Evolutionary conservation across 2,329 filamentous ascomycete species (phyloP), one percentile per base, ranked within the genome.

Genomic region (Scleromitrula shiraiana): DNA sequence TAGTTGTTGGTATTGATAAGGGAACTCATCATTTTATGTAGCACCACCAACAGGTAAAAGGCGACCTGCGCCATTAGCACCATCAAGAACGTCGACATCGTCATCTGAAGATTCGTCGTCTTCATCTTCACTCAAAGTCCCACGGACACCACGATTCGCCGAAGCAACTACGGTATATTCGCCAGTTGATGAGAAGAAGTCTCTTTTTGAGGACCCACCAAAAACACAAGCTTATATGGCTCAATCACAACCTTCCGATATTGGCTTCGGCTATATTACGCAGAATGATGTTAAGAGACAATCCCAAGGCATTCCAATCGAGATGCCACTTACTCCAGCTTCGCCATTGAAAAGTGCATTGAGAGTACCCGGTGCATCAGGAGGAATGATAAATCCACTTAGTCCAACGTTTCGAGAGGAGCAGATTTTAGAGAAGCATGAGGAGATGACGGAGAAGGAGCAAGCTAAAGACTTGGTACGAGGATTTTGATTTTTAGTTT

Each of bases 371-470:
- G 88, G 89, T 17, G 91, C 88, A 2, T 82, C 87, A 4, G 87
- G 77, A 23, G 78, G 83, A 60, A 78, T 76, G 53, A 70, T 90
- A 45, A 93, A 91, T 65, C 85, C 87, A 17, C 70, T 95, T 56
- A 96, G 89, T 68, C 90, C 91, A 33, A 96, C 90, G 0, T 97
- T 96, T 66, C 76, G 78, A 43, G 87, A 97, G 69, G 91, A 96
- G 69, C 80, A 91, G 42, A 68, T 85, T 4, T 70, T 97, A 26
- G 91, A 96, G 70, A 90, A 91, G 73, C 78, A 83, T 50, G 91
- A 97, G 65, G 75, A 75, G 49, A 67, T 74, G 53, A 91, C 91
- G 0, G 90, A 95, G 50, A 87, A 89, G 69, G 80, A 91, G 64
- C 91, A 97, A 69, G 85, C 78, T 26, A 83, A 82, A 61, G 91